Percentiles rank a stretch among this genome's conserved stretches.
Evolutionary conservation across 352 stramenopile genomes (phyloP).

Genomic region (Phytophthora citrophthora): DNA sequence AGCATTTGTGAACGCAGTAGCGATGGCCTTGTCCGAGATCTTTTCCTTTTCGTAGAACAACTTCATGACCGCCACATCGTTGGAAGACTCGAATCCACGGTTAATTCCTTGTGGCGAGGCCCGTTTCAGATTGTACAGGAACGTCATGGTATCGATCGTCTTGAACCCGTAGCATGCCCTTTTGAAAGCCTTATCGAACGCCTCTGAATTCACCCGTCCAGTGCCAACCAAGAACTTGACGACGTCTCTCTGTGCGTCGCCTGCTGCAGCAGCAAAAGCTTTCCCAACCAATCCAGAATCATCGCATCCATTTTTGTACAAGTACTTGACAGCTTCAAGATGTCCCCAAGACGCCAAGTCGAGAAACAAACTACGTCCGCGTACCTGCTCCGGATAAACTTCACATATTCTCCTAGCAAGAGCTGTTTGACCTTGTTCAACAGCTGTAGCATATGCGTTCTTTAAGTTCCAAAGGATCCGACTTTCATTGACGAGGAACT

Average conservation of each 20-base stretch:
- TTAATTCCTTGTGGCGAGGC: constrained; percentile 1
- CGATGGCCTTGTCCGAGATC: neutral
- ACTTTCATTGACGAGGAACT: neutral
- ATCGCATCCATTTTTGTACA: neutral
- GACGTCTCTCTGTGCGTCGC: neutral
- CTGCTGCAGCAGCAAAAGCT: neutral
- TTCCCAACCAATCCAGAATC: neutral
- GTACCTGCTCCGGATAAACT: neutral
- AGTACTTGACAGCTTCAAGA: neutral
- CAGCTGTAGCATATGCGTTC: neutral
- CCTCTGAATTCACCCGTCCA: neutral
- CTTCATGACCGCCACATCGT: neutral
- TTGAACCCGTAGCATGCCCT: neutral
- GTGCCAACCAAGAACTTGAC: neutral
- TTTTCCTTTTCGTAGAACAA: constrained; percentile 1
- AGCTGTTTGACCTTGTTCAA: neutral
- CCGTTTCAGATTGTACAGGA: neutral
- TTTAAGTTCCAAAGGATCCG: neutral
- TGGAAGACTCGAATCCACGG: neutral
- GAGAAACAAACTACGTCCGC: neutral
- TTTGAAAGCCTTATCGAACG: neutral
- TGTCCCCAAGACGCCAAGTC: neutral
- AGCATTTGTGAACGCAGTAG: neutral
- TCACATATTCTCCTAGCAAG: neutral
- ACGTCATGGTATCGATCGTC: neutral